A percentile compares a stretch with the other conserved stretches of the same genome.
These are phyloP conservation scores for Dendrobium nobile DNA, from an alignment of 106 monocot species.

Conservation along the genomic window DNA sequence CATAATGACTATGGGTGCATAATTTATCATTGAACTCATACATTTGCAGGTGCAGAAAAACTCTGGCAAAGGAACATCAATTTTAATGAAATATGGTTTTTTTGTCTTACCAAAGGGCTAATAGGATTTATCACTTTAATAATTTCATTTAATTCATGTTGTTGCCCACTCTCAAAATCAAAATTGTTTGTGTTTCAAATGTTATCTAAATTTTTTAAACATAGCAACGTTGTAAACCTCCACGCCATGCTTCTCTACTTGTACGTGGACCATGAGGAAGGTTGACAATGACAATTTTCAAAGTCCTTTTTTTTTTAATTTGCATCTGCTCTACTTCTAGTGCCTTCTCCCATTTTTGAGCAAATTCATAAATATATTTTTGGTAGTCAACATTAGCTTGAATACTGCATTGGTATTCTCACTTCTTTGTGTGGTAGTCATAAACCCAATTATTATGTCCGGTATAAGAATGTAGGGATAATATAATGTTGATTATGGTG, in stretches of 20 bases:
- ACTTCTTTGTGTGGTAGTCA: not conserved
- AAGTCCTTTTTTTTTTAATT: not conserved
- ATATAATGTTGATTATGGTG: not conserved
- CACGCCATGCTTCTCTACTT: no score
- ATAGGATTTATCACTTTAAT: not conserved
- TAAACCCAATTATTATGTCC: not conserved
- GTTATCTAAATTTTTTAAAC: no score
- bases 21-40: no score
- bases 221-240: no score
- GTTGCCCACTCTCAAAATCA: not conserved
- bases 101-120: not conserved
- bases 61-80: no score
- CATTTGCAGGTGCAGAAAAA: no score
- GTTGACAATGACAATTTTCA: no score
- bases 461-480: not conserved
- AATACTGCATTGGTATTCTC: not conserved
- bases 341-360: not conserved
- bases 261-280: no score
- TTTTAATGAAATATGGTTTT: not conserved
- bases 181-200: not conserved
- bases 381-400: not conserved
- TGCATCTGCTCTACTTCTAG: not conserved
- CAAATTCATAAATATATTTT: not conserved
- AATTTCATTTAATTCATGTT: not conserved
- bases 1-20: no score